Percentiles rank a stretch among this genome's conserved stretches.
Evolutionary conservation across 306 rosid genomes (phyloP).

Genomic region (Trifolium dubium): DNA sequence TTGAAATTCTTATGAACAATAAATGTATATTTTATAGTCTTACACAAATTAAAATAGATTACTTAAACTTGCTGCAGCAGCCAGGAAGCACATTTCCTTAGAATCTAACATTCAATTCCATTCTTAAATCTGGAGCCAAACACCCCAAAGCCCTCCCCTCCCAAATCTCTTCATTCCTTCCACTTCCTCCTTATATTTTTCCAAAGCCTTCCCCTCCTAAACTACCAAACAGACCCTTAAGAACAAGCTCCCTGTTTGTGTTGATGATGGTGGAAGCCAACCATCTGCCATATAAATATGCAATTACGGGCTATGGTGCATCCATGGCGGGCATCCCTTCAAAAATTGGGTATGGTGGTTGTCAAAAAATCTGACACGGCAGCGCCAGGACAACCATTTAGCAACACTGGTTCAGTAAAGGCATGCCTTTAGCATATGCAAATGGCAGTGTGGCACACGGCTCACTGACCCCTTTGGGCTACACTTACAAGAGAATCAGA

Average conservation of each 20-base stretch:
- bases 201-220: too few relatives aligned
- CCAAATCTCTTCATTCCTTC: too few relatives aligned
- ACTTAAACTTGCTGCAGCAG: background rate
- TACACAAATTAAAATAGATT: background rate
- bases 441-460: background rate
- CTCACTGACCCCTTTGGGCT: background rate
- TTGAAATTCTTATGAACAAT: background rate
- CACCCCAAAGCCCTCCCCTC: too few relatives aligned
- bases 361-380: background rate
- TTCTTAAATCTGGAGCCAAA: background rate
- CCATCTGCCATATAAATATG: background rate
- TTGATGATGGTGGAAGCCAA: background rate
- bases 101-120: background rate
- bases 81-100: constrained; percentile 3
- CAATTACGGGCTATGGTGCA: background rate
- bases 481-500: background rate
- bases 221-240: background rate
- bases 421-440: background rate
- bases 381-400: background rate
- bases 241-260: background rate
- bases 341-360: background rate
- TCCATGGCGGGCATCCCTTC: background rate
- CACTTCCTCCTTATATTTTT: too few relatives aligned
- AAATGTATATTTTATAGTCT: background rate
- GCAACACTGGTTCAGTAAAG: background rate